Evolutionary conservation across 768 basidiomycete genomes (phyloP).

Genomic region (Termitomyces heimii): DNA sequence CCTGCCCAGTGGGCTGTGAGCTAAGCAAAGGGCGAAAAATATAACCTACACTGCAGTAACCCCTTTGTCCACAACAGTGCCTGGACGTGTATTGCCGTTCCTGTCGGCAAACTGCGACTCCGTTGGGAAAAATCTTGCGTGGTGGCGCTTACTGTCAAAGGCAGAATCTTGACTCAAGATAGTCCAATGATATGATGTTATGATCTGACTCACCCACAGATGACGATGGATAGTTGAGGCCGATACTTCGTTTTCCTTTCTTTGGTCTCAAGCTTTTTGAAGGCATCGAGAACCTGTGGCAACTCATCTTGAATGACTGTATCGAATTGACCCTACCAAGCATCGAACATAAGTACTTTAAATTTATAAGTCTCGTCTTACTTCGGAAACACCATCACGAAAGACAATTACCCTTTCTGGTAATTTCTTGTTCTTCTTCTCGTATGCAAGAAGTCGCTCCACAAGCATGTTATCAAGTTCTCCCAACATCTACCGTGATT

Average conservation of each 20-base stretch:
- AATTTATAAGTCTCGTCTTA: slow-evolving; percentile 19
- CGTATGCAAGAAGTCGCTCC: slow-evolving; percentile 58
- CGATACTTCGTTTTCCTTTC: slow-evolving; percentile 41
- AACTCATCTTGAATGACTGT: slow-evolving; percentile 56
- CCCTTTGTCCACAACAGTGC: slow-evolving; percentile 77
- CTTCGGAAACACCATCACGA: slow-evolving; percentile 82
- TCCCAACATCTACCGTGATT: slow-evolving; percentile 57
- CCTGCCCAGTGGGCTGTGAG: slow-evolving; percentile 23
- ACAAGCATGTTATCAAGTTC: slow-evolving; percentile 62
- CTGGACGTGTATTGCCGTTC: slow-evolving; percentile 75
- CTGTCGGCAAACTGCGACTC: slow-evolving; percentile 41
- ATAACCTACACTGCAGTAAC: slow-evolving; percentile 57
- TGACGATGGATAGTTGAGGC: slow-evolving; percentile 64
- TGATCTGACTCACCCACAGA: slow-evolving; percentile 50
- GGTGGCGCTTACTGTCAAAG: slow-evolving; percentile 52
- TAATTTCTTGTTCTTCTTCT: slow-evolving; percentile 46
- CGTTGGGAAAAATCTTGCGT: slow-evolving; percentile 59
- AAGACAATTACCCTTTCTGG: slow-evolving; percentile 70
- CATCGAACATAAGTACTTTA: neutral
- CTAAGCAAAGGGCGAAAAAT: slow-evolving; percentile 12
- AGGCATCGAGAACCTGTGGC: slow-evolving; percentile 55
- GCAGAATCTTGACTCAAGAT: too few species aligned
- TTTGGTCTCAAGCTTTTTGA: slow-evolving; percentile 41
- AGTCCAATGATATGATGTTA: neutral
- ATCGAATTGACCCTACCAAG: slow-evolving; percentile 66